Percentiles rank a stretch among this genome's conserved stretches.
Evolutionary conservation across 75 land plant species (phyloP).

Genomic region (Chamaecyparis obtusa): DNA sequence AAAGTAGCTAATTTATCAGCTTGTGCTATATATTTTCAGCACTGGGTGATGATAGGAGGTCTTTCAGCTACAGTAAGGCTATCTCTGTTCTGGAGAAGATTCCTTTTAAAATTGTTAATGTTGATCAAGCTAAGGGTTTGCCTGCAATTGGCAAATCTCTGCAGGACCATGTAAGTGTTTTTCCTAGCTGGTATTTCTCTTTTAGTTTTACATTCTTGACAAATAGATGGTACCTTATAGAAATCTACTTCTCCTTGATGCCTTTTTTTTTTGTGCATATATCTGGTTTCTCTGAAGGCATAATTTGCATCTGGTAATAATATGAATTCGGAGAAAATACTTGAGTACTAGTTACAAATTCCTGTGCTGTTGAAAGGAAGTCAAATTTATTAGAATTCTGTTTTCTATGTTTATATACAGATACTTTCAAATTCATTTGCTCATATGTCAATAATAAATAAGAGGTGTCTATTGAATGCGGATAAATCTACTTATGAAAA

Average conservation of each 20-base stretch:
- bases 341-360: background rate
- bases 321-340: background rate
- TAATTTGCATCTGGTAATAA: background rate
- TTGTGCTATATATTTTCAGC: slow-evolving; percentile 36
- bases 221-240: background rate
- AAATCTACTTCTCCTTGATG: background rate
- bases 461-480: background rate
- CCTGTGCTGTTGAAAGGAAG: background rate
- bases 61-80: slow-evolving; percentile 96
- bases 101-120: slow-evolving; percentile 88
- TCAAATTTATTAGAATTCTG: background rate
- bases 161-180: slow-evolving; percentile 77
- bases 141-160: slow-evolving; percentile 94
- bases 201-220: background rate
- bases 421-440: background rate
- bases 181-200: background rate
- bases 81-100: slow-evolving; percentile 83
- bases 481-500: background rate
- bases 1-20: background rate
- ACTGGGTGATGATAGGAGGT: slow-evolving; percentile 91
- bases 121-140: slow-evolving; percentile 81
- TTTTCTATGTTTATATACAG: background rate
- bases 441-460: background rate
- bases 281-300: background rate
- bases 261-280: background rate